phyloP scores from a whole-genome alignment of 1,284 basidiomycete genomes.

The Schizophyllum amplum region DNA sequence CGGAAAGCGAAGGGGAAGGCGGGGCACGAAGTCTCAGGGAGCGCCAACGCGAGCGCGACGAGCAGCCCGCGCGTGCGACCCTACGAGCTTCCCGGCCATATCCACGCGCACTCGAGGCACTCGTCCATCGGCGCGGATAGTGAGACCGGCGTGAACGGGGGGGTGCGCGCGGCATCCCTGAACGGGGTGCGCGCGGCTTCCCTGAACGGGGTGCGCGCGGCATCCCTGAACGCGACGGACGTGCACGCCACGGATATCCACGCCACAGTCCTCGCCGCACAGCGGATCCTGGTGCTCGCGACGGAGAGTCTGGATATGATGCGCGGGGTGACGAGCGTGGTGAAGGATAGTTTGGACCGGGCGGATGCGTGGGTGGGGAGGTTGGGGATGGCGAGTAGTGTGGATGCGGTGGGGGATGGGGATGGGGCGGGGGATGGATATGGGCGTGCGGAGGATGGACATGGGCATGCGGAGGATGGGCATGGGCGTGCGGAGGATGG shows the following conservation, averaged over 20 bases:
- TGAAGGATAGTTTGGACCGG: slow-evolving; percentile 81
- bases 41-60: neutral
- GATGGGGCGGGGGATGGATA: too few species aligned
- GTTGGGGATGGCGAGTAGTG: neutral
- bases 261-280: slow-evolving; percentile 67
- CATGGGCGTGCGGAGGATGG: too few species aligned
- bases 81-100: neutral
- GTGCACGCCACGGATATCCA: too few species aligned
- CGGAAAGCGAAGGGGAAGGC: slow-evolving; percentile 1
- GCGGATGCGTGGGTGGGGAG: slow-evolving; percentile 68
- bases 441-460: too few species aligned
- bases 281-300: slow-evolving; percentile 76
- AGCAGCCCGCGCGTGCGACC: neutral
- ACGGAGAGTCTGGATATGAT: slow-evolving; percentile 91
- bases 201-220: too few species aligned
- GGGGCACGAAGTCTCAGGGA: neutral
- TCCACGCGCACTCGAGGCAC: neutral
- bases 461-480: too few species aligned
- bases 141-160: neutral
- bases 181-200: too few species aligned
- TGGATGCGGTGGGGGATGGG: too few species aligned
- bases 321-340: slow-evolving; percentile 76
- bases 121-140: slow-evolving; percentile 6
- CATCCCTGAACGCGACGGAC: too few species aligned
- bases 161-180: too few species aligned